Conservation (phyloP, 2,329 filamentous ascomycete genomes). For the Aspergillus clavatus region DNA sequence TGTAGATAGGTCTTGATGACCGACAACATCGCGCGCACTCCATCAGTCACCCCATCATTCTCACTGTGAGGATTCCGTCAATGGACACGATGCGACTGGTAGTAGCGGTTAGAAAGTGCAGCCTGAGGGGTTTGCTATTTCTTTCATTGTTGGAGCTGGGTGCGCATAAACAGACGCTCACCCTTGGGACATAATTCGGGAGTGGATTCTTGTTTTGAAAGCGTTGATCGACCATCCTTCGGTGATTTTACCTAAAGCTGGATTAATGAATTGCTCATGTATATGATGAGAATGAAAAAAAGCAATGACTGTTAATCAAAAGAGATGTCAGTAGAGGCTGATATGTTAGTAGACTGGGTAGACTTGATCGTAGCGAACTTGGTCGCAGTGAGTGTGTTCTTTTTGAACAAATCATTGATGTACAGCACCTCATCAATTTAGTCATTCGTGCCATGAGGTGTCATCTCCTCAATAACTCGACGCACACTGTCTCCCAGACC, state of each 20-base stretch:
- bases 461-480: not conserved
- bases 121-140: not conserved
- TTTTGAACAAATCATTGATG: no score
- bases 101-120: not conserved
- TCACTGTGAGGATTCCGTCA: not conserved
- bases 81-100: not conserved
- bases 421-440: no score
- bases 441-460: no score
- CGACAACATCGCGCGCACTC: constrained; percentile 6
- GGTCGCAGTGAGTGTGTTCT: no score
- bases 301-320: constrained; percentile 7
- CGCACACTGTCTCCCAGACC: no score
- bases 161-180: constrained; percentile 4
- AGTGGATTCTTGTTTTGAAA: constrained; percentile 13
- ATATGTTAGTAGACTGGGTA: not conserved
- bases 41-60: not conserved
- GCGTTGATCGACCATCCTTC: constrained; percentile 17
- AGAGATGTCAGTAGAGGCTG: constrained; percentile 3
- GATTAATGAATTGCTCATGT: constrained; percentile 29
- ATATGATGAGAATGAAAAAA: constrained; percentile 25
- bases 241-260: constrained; percentile 18
- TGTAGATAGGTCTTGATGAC: constrained; percentile 15
- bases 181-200: constrained; percentile 9
- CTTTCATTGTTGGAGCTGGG: not conserved
- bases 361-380: not conserved